A percentile compares a stretch with the other conserved stretches of the same genome.
phyloP scores from a whole-genome alignment of 31 red algal species.

The Porphyra umbilicalis region DNA sequence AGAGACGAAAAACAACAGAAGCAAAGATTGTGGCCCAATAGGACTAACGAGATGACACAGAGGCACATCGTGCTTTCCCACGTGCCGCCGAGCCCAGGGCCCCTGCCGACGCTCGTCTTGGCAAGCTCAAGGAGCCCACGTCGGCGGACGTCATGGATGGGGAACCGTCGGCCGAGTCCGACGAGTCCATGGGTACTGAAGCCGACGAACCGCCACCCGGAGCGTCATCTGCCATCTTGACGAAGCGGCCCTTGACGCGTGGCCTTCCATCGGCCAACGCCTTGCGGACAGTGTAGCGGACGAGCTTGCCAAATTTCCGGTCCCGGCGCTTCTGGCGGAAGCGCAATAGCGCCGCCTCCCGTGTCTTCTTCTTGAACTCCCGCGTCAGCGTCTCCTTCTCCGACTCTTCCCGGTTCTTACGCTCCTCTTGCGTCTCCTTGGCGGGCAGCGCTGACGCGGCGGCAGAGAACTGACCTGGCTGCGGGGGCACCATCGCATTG shows the following conservation, averaged over 20 bases:
- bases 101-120: neutral
- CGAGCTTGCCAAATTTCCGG: constrained; percentile 64
- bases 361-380: constrained; percentile 72
- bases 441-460: neutral
- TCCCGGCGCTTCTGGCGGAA: constrained; percentile 87
- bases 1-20: neutral
- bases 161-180: neutral
- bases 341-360: constrained; percentile 76
- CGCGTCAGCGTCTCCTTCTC: constrained; percentile 61
- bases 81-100: neutral
- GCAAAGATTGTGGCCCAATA: neutral
- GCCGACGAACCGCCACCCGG: neutral
- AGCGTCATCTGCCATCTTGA: constrained; percentile 22
- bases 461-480: neutral
- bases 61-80: neutral
- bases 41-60: neutral
- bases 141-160: neutral
- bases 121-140: neutral
- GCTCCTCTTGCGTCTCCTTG: constrained; percentile 13
- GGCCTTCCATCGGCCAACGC: constrained; percentile 70
- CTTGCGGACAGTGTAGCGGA: constrained; percentile 84
- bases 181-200: neutral
- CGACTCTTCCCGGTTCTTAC: constrained; percentile 36
- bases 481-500: constrained; percentile 31
- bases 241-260: constrained; percentile 81